Evolutionary conservation across 1,284 basidiomycete genomes (phyloP).

Genomic region (Volvariella volvacea): DNA sequence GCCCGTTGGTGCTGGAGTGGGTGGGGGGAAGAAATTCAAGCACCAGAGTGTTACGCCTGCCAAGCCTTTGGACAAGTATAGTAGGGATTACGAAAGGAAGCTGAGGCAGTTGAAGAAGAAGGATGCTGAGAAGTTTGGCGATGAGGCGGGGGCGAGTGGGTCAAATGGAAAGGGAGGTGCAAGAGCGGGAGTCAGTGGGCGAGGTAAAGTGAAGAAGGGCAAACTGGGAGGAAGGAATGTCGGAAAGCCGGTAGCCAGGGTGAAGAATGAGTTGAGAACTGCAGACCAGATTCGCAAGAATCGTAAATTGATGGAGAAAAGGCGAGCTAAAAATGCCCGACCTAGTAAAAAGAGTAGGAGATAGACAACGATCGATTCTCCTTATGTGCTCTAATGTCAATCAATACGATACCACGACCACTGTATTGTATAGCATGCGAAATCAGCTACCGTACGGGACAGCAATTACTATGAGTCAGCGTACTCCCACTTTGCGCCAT

Average conservation of each 20-base stretch:
- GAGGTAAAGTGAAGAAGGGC: conserved; percentile 17
- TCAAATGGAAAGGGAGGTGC: neutral
- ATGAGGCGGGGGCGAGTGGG: conserved; percentile 9
- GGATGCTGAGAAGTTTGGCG: conserved; percentile 17
- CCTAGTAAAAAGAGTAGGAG: conserved; percentile 39
- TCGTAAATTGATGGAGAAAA: conserved; percentile 55
- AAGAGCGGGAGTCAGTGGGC: too few relatives aligned
- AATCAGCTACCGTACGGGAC: too few relatives aligned
- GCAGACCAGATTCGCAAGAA: conserved; percentile 80
- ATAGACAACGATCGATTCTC: too few relatives aligned
- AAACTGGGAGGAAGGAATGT: conserved; percentile 39
- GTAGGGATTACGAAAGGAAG: conserved; percentile 68
- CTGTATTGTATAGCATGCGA: too few relatives aligned
- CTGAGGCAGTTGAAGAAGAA: conserved; percentile 53
- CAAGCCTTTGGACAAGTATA: conserved; percentile 69
- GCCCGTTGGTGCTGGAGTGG: conserved; percentile 18
- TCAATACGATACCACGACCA: too few relatives aligned
- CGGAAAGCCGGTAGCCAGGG: conserved; percentile 52
- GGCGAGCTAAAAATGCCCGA: conserved; percentile 71
- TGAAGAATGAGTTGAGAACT: conserved; percentile 78
- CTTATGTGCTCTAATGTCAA: conserved; percentile 5
- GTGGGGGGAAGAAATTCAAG: conserved; percentile 57
- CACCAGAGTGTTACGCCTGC: conserved; percentile 56
- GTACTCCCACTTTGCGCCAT: conserved; percentile 73
- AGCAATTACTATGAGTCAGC: conserved; percentile 13